Percentiles rank a stretch among this genome's conserved stretches.
These are phyloP conservation scores for Acer campestre DNA, from an alignment of 345 rosid species.

Conservation along the genomic window DNA sequence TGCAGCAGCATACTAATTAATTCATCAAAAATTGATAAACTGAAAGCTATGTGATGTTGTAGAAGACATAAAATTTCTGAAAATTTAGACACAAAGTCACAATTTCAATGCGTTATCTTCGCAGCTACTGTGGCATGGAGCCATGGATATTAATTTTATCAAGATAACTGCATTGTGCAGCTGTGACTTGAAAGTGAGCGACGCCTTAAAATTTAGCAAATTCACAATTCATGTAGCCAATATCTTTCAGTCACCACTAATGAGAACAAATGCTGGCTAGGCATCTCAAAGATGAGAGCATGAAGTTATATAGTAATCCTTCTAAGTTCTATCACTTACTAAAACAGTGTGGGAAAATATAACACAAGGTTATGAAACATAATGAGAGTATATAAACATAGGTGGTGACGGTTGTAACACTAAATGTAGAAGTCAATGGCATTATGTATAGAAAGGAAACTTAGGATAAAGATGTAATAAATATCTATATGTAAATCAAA, in stretches of 20 bases:
- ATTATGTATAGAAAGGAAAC: neutral
- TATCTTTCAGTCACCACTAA: neutral
- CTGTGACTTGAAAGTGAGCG: neutral
- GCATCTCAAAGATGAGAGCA: neutral
- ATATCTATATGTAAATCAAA: neutral
- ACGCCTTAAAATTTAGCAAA: neutral
- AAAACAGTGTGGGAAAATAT: neutral
- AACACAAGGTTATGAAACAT: neutral
- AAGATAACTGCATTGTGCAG: neutral
- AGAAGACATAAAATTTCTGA: neutral
- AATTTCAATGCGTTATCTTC: neutral
- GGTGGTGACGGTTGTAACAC: neutral
- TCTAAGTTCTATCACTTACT: neutral
- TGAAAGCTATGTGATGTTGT: neutral
- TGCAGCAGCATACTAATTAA: neutral
- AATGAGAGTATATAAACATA: neutral
- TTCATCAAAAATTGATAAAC: neutral
- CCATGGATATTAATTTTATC: neutral
- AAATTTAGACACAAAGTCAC: neutral
- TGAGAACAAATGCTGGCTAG: neutral
- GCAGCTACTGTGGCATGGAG: neutral
- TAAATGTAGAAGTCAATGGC: slow-evolving; percentile 3
- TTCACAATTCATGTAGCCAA: neutral
- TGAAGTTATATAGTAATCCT: neutral
- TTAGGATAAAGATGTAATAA: neutral